Evolutionary conservation across 139 green algal species (phyloP), one percentile per base, ranked within the genome.

Genomic region (Chlamydomonas incerta): DNA sequence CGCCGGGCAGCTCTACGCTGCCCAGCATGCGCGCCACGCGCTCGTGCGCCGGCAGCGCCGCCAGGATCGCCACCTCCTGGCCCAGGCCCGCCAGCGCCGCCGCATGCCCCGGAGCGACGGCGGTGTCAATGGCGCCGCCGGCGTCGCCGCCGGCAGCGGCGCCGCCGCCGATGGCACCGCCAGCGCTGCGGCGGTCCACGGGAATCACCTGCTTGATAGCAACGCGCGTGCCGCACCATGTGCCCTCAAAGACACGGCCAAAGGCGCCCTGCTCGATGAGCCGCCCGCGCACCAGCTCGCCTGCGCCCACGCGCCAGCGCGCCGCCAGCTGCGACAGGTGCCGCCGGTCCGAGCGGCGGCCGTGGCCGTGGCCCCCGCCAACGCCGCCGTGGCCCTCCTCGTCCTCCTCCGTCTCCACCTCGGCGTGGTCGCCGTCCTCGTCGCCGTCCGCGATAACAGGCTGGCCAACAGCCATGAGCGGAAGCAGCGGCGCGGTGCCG

Each of bases 261-360:
- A 83, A 83, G 29, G 77, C 77, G 63, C 77, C 77, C 77, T 83
- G 77, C 77, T 83, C 77, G 62, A 83, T 83, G 2, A 83, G 77
- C 33, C 77, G 77, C 6, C 77, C 77, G 4, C 63, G 63, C 13
- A 83, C 62, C 29, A 83, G 63, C 63, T 83, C 63, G 28, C 46
- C 77, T 21, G 77, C 41, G 63, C 77, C 63, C 28, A 83, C 63
- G 1, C 63, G 77, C 77, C 77, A 83, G 8, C n/a, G 77, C 77
- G 74, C 63, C 62, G 63, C 41, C 29, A 83, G 77, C 63, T 57
- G n/a, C 41, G 77, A 47, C 46, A 83, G 77, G 60, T 83, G 62
- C 34, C 68, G 60, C 29, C n/a, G 15, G 35, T 83, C 75, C 14
- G 31, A 4, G 15, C 46, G 35, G 28, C 75, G 75, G 13, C 75